Evolutionary conservation across 1,284 basidiomycete species (phyloP).

Genomic region (Puccinia coronata): DNA sequence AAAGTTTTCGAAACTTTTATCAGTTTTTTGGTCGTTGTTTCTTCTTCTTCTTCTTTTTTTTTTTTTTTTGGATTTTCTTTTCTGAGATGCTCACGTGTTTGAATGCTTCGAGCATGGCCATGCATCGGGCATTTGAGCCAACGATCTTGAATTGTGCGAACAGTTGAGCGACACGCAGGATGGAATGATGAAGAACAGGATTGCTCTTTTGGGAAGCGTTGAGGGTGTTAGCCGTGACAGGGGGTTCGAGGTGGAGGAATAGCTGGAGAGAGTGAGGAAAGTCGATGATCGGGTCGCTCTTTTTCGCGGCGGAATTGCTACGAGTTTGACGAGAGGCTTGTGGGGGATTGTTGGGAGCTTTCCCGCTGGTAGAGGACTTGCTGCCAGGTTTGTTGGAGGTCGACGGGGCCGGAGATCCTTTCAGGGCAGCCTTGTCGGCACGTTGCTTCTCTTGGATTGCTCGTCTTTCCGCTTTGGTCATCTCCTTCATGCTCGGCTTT

Average conservation of each 20-base stretch:
- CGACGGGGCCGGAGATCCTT: conserved; percentile 48
- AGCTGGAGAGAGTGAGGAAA: conserved; percentile 60
- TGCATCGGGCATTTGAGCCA: conserved; percentile 82
- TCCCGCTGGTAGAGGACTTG: conserved; percentile 12
- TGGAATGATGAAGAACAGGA: conserved; percentile 77
- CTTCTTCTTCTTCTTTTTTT: not conserved
- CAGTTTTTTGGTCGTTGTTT: too few relatives aligned
- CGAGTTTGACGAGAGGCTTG: conserved; percentile 53
- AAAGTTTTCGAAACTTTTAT: not conserved
- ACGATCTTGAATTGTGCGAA: conserved; percentile 82
- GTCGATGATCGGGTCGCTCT: conserved; percentile 52
- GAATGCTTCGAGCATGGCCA: conserved; percentile 82
- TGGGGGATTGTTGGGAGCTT: conserved; percentile 19
- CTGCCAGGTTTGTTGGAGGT: conserved; percentile 24
- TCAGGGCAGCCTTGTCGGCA: conserved; percentile 64
- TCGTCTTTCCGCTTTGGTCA: conserved; percentile 76
- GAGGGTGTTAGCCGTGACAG: conserved; percentile 66
- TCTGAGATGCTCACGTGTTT: conserved; percentile 64
- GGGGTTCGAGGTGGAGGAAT: conserved; percentile 64
- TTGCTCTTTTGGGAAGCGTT: conserved; percentile 63
- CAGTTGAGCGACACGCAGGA: conserved; percentile 74
- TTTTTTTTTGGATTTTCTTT: not conserved
- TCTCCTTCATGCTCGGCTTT: conserved; percentile 63
- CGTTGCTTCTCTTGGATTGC: conserved; percentile 76
- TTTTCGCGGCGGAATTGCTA: conserved; percentile 50